A percentile compares a stretch with the other conserved stretches of the same genome.
Conservation (phyloP, 2,329 filamentous ascomycete genomes). For the Venturia nashicola region DNA sequence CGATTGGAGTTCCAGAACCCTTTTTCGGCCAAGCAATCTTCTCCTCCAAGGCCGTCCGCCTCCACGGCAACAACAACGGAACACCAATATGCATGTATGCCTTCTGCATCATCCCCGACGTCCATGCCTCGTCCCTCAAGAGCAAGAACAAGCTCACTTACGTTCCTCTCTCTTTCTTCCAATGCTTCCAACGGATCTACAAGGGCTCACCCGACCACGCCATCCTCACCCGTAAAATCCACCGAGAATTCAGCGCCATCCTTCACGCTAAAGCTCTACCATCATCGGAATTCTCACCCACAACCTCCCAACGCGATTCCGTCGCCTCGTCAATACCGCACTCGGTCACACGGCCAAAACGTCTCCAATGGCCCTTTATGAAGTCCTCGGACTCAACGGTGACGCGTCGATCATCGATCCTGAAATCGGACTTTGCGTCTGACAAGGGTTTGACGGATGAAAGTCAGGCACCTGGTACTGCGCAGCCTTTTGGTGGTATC, state of each 20-base stretch:
- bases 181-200: constrained; percentile 29
- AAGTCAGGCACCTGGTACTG: neutral
- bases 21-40: constrained; percentile 32
- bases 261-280: constrained; percentile 16
- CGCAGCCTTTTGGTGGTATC: constrained; percentile 22
- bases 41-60: constrained; percentile 27
- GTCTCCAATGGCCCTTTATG: neutral
- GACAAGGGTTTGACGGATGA: neutral
- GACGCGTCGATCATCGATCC: neutral
- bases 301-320: neutral
- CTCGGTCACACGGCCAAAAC: neutral
- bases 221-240: constrained; percentile 31
- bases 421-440: constrained; percentile 6
- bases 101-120: constrained; percentile 32
- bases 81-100: constrained; percentile 21
- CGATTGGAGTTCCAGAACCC: constrained; percentile 23
- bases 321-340: neutral
- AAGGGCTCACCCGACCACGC: constrained; percentile 32
- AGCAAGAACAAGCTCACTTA: constrained; percentile 18
- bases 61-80: constrained; percentile 20
- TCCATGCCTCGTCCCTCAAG: constrained; percentile 23
- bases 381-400: neutral
- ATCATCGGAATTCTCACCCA: constrained; percentile 10
- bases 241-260: constrained; percentile 32
- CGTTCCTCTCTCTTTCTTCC: constrained; percentile 33